phyloP scores from a whole-genome alignment of 352 stramenopile genomes.

The Phytopythium litorale region DNA sequence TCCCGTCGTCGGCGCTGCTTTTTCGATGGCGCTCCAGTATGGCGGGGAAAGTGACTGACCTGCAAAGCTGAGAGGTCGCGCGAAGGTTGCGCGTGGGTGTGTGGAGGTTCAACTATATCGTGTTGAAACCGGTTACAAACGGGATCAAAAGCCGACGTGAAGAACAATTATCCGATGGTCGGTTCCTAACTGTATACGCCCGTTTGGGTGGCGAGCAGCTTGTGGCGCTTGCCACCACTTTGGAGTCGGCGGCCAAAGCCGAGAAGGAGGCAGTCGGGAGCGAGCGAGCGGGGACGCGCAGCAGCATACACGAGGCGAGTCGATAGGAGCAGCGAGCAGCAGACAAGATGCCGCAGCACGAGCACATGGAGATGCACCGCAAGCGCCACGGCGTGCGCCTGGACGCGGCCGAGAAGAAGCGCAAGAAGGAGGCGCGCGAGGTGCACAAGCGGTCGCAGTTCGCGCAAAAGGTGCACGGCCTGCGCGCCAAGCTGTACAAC shows the following conservation, averaged over 20 bases:
- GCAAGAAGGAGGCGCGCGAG: slow-evolving; percentile 98
- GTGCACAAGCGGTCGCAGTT: slow-evolving; percentile 97
- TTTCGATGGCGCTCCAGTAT: background rate
- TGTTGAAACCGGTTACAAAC: background rate
- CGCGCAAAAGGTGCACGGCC: slow-evolving; percentile 97
- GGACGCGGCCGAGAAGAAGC: slow-evolving; percentile 94
- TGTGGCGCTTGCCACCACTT: background rate
- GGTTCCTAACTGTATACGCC: slow-evolving; percentile 6
- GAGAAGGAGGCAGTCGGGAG: background rate
- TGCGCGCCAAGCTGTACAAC: slow-evolving; percentile 99
- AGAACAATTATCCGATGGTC: background rate
- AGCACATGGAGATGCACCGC: slow-evolving; percentile 99
- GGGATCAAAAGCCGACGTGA: background rate
- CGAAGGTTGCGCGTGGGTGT: slow-evolving; percentile 7
- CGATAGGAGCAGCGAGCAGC: background rate
- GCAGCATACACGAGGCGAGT: background rate
- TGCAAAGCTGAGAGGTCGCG: slow-evolving; percentile 5
- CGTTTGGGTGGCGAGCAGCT: slow-evolving; percentile 9
- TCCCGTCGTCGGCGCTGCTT: background rate
- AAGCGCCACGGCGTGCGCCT: slow-evolving; percentile 99
- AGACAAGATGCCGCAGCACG: slow-evolving; percentile 95
- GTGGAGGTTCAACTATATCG: background rate
- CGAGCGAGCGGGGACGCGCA: background rate
- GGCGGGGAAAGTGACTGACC: background rate
- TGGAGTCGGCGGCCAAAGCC: background rate